These are phyloP conservation scores for Hemerocallis citrina DNA, from an alignment of 106 monocot species.

Conservation along the genomic window DNA sequence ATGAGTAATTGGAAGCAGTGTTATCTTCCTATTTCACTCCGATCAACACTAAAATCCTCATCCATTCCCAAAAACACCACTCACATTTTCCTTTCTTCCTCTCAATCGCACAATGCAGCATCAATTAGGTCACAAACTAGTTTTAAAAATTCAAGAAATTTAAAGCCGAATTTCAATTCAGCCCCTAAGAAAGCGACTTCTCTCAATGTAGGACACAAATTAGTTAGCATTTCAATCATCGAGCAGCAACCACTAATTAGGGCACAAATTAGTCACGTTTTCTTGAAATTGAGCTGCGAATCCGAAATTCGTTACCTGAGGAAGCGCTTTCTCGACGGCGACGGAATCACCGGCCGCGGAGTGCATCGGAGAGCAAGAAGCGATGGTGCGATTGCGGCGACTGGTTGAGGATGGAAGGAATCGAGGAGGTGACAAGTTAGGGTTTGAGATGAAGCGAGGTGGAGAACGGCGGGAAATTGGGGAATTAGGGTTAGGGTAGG, in stretches of 20 bases:
- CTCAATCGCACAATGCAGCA: not conserved
- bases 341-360: not conserved
- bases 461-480: not conserved
- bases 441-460: not conserved
- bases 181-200: too few relatives aligned
- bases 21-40: too few relatives aligned
- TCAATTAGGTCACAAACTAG: not conserved
- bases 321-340: not conserved
- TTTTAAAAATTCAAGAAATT: not conserved
- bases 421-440: not conserved
- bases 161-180: too few relatives aligned
- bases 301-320: slow-evolving; percentile 14
- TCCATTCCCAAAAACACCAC: too few relatives aligned
- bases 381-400: slow-evolving; percentile 2
- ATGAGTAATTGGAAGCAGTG: too few relatives aligned
- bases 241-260: not conserved
- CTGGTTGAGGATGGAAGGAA: not conserved
- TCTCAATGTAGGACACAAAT: not conserved
- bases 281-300: not conserved
- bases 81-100: not conserved
- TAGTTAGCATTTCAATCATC: not conserved
- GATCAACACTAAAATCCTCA: too few relatives aligned
- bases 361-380: slow-evolving; percentile 4
- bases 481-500: not conserved
- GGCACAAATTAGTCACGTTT: not conserved